A percentile compares a stretch with the other conserved stretches of the same genome.
These are phyloP conservation scores for Lasiosphaeria miniovina DNA, from an alignment of 495 filamentous ascomycete genomes.

Conservation along the genomic window DNA sequence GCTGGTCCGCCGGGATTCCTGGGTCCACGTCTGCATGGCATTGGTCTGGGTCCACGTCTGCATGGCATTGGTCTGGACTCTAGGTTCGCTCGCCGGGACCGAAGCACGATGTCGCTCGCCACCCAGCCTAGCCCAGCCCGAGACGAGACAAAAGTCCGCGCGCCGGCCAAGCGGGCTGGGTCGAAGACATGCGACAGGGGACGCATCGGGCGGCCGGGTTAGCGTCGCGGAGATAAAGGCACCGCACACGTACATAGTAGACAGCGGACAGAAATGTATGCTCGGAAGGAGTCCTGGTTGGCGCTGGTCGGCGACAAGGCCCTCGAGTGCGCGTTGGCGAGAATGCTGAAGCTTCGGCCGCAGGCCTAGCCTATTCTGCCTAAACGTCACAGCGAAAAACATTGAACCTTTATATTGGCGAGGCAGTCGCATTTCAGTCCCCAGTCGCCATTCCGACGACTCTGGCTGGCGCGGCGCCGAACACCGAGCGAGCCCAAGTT, in stretches of 20 bases:
- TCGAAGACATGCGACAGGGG: background rate
- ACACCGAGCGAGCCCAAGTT: background rate
- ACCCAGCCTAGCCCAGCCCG: background rate
- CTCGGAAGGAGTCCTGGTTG: slow-evolving; percentile 17
- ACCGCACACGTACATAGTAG: slow-evolving; percentile 10
- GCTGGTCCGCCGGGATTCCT: too few species aligned
- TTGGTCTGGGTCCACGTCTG: too few species aligned
- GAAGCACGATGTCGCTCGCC: background rate
- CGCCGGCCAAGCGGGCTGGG: background rate
- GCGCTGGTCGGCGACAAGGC: slow-evolving; percentile 15
- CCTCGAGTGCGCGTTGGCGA: slow-evolving; percentile 1
- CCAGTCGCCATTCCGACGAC: background rate
- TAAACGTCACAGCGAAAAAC: slow-evolving; percentile 6
- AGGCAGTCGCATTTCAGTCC: background rate
- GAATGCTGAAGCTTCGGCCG: background rate
- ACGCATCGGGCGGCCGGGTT: background rate
- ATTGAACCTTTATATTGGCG: slow-evolving; percentile 7
- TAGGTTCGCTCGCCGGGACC: too few species aligned
- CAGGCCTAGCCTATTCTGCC: slow-evolving; percentile 4
- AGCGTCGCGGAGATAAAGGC: slow-evolving; percentile 18
- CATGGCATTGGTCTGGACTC: too few species aligned
- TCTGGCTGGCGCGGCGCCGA: background rate
- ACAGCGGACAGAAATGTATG: slow-evolving; percentile 4
- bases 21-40: too few species aligned
- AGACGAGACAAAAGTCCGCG: background rate